Evolutionary conservation across 768 basidiomycete species (phyloP).

Genomic region (Suillus bovinus): DNA sequence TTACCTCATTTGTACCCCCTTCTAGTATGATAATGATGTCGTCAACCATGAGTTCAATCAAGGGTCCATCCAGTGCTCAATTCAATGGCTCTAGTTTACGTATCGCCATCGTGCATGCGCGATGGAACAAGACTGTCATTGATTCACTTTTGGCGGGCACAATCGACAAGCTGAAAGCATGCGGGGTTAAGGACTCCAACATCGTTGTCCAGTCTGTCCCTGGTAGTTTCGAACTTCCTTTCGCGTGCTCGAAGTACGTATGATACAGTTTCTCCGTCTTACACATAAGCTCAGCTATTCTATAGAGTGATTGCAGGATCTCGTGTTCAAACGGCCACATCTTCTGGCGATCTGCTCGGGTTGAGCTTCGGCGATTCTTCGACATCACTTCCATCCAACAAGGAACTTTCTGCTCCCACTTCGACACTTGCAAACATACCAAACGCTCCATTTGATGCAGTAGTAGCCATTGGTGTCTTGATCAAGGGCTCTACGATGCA

Average conservation of each 20-base stretch:
- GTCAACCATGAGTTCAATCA: slow-evolving; percentile 52
- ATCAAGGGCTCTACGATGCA: slow-evolving; percentile 99
- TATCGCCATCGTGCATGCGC: slow-evolving; percentile 90
- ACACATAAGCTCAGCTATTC: slow-evolving; percentile 12
- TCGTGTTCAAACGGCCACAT: slow-evolving; percentile 75
- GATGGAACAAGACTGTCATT: slow-evolving; percentile 93
- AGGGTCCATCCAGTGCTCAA: slow-evolving; percentile 64
- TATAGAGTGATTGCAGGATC: slow-evolving; percentile 86
- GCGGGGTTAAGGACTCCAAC: slow-evolving; percentile 86
- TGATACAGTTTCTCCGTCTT: slow-evolving; percentile 5
- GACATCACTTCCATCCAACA: slow-evolving; percentile 32
- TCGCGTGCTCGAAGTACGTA: slow-evolving; percentile 79
- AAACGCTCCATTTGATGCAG: slow-evolving; percentile 81
- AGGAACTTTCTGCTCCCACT: slow-evolving; percentile 56
- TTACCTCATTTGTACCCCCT: background rate
- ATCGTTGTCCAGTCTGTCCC: slow-evolving; percentile 92
- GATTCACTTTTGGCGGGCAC: slow-evolving; percentile 83
- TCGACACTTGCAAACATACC: slow-evolving; percentile 43
- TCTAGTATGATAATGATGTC: background rate
- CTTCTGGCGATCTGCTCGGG: slow-evolving; percentile 74
- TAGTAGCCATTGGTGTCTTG: slow-evolving; percentile 96
- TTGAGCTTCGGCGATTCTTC: slow-evolving; percentile 44
- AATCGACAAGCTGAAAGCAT: slow-evolving; percentile 73
- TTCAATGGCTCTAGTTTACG: slow-evolving; percentile 83
- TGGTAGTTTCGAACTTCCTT: slow-evolving; percentile 92